A percentile compares a stretch with the other conserved stretches of the same genome.
phyloP scores from a whole-genome alignment of 495 filamentous ascomycete genomes.

The Neurospora cerealis region DNA sequence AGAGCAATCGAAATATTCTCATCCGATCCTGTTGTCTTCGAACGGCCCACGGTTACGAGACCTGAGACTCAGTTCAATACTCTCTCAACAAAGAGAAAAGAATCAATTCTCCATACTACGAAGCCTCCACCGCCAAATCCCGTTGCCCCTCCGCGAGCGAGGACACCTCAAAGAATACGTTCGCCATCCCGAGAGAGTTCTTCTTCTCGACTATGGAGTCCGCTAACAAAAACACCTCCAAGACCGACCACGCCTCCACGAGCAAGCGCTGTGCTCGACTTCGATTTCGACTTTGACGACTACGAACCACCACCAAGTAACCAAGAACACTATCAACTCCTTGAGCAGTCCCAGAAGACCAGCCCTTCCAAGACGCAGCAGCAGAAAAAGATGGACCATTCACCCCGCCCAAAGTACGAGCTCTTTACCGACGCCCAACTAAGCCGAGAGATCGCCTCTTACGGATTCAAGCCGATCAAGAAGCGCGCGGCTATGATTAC shows the following conservation, averaged over 20 bases:
- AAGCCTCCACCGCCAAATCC: background rate
- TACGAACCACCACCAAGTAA: slow-evolving; percentile 24
- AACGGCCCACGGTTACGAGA: background rate
- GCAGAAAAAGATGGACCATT: slow-evolving; percentile 16
- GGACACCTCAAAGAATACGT: background rate
- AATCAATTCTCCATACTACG: background rate
- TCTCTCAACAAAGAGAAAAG: background rate
- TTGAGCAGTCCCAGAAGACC: slow-evolving; percentile 9
- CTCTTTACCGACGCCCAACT: slow-evolving; percentile 56
- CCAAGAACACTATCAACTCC: slow-evolving; percentile 19
- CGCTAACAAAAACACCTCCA: background rate
- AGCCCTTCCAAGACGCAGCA: background rate
- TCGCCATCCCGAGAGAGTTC: background rate
- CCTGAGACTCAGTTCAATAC: background rate
- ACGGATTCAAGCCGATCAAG: slow-evolving; percentile 68
- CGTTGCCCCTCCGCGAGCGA: background rate
- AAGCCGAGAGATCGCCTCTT: slow-evolving; percentile 48
- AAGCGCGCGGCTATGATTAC: slow-evolving; percentile 61
- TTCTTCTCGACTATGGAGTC: background rate
- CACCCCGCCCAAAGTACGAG: slow-evolving; percentile 46
- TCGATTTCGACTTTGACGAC: background rate
- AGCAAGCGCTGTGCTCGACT: background rate
- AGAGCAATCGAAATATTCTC: background rate
- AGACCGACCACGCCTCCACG: background rate
- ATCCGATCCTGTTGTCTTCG: background rate